A percentile compares a stretch with the other conserved stretches of the same genome.
phyloP scores from a whole-genome alignment of 768 basidiomycete species.

The Chalciporus chontae region DNA sequence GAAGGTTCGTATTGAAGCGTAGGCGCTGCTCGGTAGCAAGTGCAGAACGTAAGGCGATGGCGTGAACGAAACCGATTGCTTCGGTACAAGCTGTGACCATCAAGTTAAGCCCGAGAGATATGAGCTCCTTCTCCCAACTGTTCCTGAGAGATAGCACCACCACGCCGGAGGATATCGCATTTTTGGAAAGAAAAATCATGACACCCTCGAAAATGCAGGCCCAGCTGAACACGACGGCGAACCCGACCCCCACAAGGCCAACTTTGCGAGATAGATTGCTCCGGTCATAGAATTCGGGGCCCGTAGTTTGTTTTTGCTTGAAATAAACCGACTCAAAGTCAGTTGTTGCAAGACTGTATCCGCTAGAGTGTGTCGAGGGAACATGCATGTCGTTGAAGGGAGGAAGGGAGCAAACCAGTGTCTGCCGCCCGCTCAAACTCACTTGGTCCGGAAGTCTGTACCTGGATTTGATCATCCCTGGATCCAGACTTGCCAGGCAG shows the following conservation, averaged over 20 bases:
- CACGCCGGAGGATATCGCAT: conserved; percentile 22
- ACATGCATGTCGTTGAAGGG: conserved; percentile 7
- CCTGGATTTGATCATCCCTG: conserved; percentile 6
- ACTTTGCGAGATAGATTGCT: conserved; percentile 23
- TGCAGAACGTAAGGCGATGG: conserved; percentile 25
- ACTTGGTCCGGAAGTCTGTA: not conserved
- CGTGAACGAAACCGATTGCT: conserved; percentile 28
- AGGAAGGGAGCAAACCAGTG: not conserved
- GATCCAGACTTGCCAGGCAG: not conserved
- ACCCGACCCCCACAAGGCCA: conserved; percentile 22
- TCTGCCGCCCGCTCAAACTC: not conserved
- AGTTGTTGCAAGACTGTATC: conserved; percentile 7
- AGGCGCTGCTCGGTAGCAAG: conserved; percentile 24
- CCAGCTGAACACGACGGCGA: conserved; percentile 20
- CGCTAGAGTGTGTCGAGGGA: not conserved
- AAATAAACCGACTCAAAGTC: conserved; percentile 24
- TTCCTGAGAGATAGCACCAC: conserved; percentile 17
- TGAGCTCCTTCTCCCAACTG: conserved; percentile 14
- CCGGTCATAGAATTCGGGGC: conserved; percentile 28
- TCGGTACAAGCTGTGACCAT: conserved; percentile 28
- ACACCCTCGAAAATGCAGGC: conserved; percentile 23
- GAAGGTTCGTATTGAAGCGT: conserved; percentile 29
- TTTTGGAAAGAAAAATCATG: conserved; percentile 21
- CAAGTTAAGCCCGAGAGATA: conserved; percentile 26
- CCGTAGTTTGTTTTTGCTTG: conserved; percentile 18